Evolutionary conservation across 495 filamentous ascomycete species (phyloP), one percentile per base, ranked within the genome.

Genomic region (Xylaria curta): DNA sequence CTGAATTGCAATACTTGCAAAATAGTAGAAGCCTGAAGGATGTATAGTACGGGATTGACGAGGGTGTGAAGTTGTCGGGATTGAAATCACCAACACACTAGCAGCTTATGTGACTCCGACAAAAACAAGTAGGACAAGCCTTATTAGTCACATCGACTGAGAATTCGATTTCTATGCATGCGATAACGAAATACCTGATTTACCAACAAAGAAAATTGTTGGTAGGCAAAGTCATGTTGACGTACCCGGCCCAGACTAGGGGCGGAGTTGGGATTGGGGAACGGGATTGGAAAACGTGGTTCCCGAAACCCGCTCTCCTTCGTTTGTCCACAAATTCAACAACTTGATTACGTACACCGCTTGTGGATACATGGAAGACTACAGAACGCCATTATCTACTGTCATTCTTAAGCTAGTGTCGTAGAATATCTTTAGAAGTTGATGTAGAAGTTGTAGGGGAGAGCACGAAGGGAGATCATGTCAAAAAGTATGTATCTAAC

Each of bases 21-120:
- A 21, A 24, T 42, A 6, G 21, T 28, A 5, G n/a, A 38, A n/a
- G 2, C 17, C 21, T 5, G 33, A 21, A 2, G 13, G 15, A n/a
- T 21, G 60, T 42, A 38, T 44, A 38, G 38, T 8, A 28, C 60
- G 60, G 60, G 28, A 44, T 63, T 63, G 21, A 62, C 19, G 38
- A 44, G 1, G 36, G 33, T 9, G 56, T 19, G 58, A 1, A 3
- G 17, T n/a, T 38, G 31, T 38, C 58, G 58, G 58, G 58, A 38
- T 60, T 60, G 58, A 21, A 17, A 28, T 31, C 53, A 7, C 24
- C 3, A n/a, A 56, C 51, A 8, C 1, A 59, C 28, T 36, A n/a
- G 17, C 54, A 36, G 19, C 28, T 33, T 36, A 59, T 15, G 21
- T 28, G 15, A 33, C 54, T 28, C 54, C 19, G 54, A 38, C 58